A percentile compares a stretch with the other conserved stretches of the same genome.
These are phyloP conservation scores for Vicia sativa DNA, from an alignment of 306 rosid species.

Conservation along the genomic window DNA sequence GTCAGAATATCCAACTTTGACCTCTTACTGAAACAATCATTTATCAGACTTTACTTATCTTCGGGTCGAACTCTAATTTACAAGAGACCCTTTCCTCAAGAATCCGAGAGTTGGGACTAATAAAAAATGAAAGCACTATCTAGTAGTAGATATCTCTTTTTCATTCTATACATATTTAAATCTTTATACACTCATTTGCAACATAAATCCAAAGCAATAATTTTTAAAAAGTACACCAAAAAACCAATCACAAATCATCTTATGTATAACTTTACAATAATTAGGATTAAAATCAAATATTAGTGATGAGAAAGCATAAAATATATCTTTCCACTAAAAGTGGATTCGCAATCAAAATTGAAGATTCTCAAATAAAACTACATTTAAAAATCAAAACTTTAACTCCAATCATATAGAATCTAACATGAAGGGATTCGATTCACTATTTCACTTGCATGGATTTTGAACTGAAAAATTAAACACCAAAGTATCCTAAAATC, in stretches of 20 bases:
- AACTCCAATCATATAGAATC: neutral
- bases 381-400: slow-evolving; percentile 23
- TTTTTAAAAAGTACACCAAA: neutral
- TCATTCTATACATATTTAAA: slow-evolving; percentile 31
- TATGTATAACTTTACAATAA: neutral
- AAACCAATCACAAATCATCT: neutral
- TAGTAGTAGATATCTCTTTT: slow-evolving; percentile 18
- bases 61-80: neutral
- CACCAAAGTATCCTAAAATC: neutral
- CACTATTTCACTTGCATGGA: neutral
- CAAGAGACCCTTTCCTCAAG: neutral
- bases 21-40: neutral
- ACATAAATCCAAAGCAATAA: too few relatives aligned
- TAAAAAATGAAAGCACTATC: slow-evolving; percentile 12
- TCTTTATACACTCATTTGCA: slow-evolving; percentile 17
- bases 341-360: slow-evolving; percentile 9
- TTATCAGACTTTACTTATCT: neutral
- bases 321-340: neutral
- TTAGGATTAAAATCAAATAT: neutral
- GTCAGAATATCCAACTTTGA: neutral
- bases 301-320: neutral
- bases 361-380: slow-evolving; percentile 18
- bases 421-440: neutral
- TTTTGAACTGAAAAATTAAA: neutral
- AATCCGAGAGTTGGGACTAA: neutral